Percentiles rank a stretch among this genome's conserved stretches.
Conservation (phyloP, 2,329 filamentous ascomycete species). For the Neofusicoccum cordaticola region DNA sequence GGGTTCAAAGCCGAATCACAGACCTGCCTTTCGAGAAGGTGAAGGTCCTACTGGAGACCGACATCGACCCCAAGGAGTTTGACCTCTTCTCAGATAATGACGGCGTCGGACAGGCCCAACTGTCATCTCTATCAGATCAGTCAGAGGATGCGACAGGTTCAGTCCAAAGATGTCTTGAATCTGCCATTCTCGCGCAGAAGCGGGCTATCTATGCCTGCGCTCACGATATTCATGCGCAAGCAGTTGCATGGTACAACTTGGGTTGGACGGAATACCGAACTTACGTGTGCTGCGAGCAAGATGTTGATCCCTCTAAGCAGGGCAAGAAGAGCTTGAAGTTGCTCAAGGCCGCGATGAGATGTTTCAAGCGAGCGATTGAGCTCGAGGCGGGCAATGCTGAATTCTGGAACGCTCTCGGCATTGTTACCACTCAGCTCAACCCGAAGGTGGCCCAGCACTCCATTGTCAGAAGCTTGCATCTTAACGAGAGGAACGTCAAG, state of each 20-base stretch:
- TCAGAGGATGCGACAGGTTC: slow-evolving; percentile 4
- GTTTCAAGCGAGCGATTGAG: slow-evolving; percentile 95
- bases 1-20: slow-evolving; percentile 64
- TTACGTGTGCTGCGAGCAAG: slow-evolving; percentile 61
- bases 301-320: slow-evolving; percentile 28
- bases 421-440: slow-evolving; percentile 82
- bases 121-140: slow-evolving; percentile 25
- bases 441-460: slow-evolving; percentile 88
- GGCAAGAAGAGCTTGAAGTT: slow-evolving; percentile 57
- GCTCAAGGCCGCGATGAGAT: slow-evolving; percentile 76
- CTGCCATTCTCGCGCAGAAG: slow-evolving; percentile 82
- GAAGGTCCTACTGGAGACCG: slow-evolving; percentile 56
- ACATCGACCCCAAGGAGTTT: slow-evolving; percentile 56
- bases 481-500: slow-evolving; percentile 81
- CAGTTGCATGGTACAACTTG: slow-evolving; percentile 95
- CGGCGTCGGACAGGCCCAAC: slow-evolving; percentile 49
- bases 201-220: slow-evolving; percentile 72
- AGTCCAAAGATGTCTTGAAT: slow-evolving; percentile 61
- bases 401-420: slow-evolving; percentile 95
- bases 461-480: slow-evolving; percentile 84
- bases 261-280: slow-evolving; percentile 90
- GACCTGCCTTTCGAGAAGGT: slow-evolving; percentile 63
- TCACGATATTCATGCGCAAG: slow-evolving; percentile 79
- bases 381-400: slow-evolving; percentile 90
- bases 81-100: slow-evolving; percentile 68